Base-by-base conservation (phyloP, 2,329 filamentous ascomycete species). In the Aspergillus novofumigatus region DNA sequence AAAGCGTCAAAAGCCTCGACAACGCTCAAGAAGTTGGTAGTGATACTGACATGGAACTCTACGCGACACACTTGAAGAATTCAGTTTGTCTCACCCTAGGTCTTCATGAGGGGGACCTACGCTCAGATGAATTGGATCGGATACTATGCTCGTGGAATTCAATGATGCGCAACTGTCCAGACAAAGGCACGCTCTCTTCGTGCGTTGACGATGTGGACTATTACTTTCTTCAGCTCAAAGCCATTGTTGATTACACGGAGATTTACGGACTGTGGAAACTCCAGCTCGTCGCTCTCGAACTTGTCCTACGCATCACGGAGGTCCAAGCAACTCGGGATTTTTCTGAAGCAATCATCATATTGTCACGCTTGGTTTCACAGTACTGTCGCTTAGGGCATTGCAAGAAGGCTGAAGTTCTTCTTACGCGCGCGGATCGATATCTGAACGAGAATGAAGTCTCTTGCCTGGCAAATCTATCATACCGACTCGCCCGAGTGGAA, bases 401-500 rank as follows among this genome's bases (percentile, higher is more conserved):
- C 51, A 81, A 81, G 47, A 83, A 83, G 65, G 84, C 86, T 49
- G 79, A 79, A 6, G 67, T 80, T 4, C 71, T 81, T 2, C 79
- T 97, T 17, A 78, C 81, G 1, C 80, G 82, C 54, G 85, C 86
- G 3, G 81, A 86, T 60, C 72, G 76, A 21, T 79, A 82, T 52
- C 62, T 81, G 5, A 66, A 69, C 10, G 71, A 69, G 8, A 71
- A 72, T 44, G 69, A 70, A 1, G 62, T 79, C 1, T 77, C 79
- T 3, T 72, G 74, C 9, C 72, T 81, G 51, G 76, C 80, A 14
- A 74, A 71, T 28, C 63, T 88, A 14, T 77, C 79, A 35, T 88
- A 88, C 70, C 83, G 92, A 62, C 75, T 96, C 6, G 84, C 86
- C 0, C 86, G 87, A 59, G 86, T 89, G 0, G 90, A 96, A 69